Evolutionary conservation across 2,329 filamentous ascomycete species (phyloP).

Genomic region (Coniochaeta ligniaria): DNA sequence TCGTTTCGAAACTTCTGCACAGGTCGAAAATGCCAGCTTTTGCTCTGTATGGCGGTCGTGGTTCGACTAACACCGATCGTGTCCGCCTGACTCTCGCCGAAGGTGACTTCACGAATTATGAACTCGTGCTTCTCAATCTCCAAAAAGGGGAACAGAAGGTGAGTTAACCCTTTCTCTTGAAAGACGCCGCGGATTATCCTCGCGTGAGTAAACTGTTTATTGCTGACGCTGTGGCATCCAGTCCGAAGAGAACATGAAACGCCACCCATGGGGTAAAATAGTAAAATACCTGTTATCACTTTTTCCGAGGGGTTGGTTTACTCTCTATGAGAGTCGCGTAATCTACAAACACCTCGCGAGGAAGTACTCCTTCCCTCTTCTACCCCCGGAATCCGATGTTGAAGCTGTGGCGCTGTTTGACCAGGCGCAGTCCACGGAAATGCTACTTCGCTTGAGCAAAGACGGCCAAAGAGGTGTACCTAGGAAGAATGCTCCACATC

Average conservation of each 20-base stretch:
- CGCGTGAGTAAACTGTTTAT: no score
- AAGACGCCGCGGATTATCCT: no score
- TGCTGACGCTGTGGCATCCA: constrained; percentile 10
- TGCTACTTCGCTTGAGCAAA: constrained; percentile 35
- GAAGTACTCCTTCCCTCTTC: constrained; percentile 36
- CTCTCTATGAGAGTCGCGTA: constrained; percentile 36
- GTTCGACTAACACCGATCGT: constrained; percentile 34
- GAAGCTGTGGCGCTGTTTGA: constrained; percentile 34
- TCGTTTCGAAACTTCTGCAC: constrained; percentile 17
- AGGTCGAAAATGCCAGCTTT: constrained; percentile 32
- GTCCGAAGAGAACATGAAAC: constrained; percentile 27
- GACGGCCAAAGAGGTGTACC: no score
- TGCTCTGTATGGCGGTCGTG: constrained; percentile 30
- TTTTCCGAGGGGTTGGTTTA: constrained; percentile 33
- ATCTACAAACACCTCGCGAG: constrained; percentile 38
- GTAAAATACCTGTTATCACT: constrained; percentile 30
- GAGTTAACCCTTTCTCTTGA: not conserved
- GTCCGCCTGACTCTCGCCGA: constrained; percentile 34
- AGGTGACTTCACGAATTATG: constrained; percentile 33
- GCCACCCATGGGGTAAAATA: constrained; percentile 35
- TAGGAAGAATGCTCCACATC: no score
- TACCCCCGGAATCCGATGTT: constrained; percentile 28
- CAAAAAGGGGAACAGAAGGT: constrained; percentile 34
- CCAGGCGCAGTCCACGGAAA: constrained; percentile 32
- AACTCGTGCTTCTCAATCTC: constrained; percentile 28